Evolutionary conservation across 129 eudicot genomes (phyloP).

Genomic region (Pulicaria dysenterica): DNA sequence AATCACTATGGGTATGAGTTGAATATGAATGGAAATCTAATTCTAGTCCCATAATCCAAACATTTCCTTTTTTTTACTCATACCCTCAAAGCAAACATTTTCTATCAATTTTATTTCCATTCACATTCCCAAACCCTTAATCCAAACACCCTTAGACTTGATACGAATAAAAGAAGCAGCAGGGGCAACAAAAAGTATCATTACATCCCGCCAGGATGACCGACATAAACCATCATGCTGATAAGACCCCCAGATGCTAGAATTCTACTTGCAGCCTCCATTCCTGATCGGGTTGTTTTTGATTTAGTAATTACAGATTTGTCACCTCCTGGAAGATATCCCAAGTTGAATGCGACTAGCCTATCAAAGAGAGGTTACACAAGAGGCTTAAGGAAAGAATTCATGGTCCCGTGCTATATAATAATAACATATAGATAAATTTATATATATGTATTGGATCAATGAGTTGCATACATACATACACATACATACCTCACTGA

Average conservation of each 20-base stretch:
- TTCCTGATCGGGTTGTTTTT: constrained; percentile 67
- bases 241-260: constrained; percentile 79
- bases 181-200: not conserved
- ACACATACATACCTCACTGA: constrained; percentile 70
- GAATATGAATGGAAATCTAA: too few relatives aligned
- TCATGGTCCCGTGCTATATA: not conserved
- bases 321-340: constrained; percentile 98
- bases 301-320: constrained; percentile 70
- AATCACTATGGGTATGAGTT: too few relatives aligned
- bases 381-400: not conserved
- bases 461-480: not conserved
- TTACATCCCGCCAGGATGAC: constrained; percentile 96
- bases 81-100: not conserved
- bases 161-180: not conserved
- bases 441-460: not conserved
- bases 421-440: not conserved
- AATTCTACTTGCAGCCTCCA: constrained; percentile 75
- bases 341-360: constrained; percentile 96
- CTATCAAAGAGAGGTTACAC: constrained; percentile 30
- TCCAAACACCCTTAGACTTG: not conserved
- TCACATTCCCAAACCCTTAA: not conserved
- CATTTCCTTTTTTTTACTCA: not conserved
- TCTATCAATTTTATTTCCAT: not conserved
- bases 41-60: too few relatives aligned
- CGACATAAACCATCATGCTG: constrained; percentile 80